These are phyloP conservation scores for Spergularia azorica DNA, from an alignment of 179 eudicot genomes.

Conservation along the genomic window DNA sequence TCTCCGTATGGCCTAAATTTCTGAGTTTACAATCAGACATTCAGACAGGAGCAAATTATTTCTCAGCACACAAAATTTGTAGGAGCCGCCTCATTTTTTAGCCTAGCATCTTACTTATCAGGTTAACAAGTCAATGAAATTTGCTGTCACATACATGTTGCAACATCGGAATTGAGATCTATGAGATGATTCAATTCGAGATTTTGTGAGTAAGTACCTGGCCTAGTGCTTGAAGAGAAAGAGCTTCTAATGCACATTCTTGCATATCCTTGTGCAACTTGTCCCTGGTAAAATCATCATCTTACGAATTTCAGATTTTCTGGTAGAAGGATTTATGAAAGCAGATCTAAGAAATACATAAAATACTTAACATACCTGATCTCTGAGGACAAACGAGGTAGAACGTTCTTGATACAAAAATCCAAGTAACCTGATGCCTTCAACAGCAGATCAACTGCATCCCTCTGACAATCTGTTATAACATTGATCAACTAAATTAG, in stretches of 20 bases:
- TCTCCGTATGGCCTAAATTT: background rate
- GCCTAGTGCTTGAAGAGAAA: conserved; percentile 76
- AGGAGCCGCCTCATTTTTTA: background rate
- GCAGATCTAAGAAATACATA: background rate
- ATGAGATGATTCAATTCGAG: background rate
- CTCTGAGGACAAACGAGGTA: conserved; percentile 57
- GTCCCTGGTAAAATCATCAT: conserved; percentile 41
- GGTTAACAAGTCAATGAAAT: background rate
- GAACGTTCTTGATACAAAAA: conserved; percentile 54
- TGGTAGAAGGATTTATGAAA: background rate
- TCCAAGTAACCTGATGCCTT: conserved; percentile 83
- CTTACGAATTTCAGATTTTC: conserved; percentile 1
- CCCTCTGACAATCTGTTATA: conserved; percentile 67
- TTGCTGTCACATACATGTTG: too few species aligned
- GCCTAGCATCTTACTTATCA: background rate
- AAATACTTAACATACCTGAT: conserved; percentile 45
- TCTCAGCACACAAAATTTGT: background rate
- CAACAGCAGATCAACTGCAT: conserved; percentile 79
- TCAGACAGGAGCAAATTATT: background rate
- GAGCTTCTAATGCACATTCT: conserved; percentile 68
- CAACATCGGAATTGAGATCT: too few species aligned
- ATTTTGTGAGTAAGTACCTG: conserved; percentile 51
- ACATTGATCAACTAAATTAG: conserved; percentile 10
- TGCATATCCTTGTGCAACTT: conserved; percentile 74
- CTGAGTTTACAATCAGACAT: background rate